These are phyloP conservation scores for Iris macrosiphon DNA, from an alignment of 106 monocot species.

Conservation along the genomic window DNA sequence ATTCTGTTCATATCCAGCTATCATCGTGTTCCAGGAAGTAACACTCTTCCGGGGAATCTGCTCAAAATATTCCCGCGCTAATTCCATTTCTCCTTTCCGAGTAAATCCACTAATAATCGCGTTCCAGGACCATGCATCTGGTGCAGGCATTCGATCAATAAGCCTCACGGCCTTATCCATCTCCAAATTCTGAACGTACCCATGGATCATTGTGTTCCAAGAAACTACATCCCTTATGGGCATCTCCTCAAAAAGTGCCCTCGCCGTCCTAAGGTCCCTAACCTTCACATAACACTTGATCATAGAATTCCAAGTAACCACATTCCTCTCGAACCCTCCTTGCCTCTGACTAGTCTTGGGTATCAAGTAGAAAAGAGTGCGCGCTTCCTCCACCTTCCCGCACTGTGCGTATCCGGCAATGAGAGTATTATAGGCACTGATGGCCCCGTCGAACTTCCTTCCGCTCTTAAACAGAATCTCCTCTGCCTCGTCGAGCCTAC, in stretches of 20 bases:
- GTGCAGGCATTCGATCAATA: slow-evolving; percentile 34
- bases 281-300: slow-evolving; percentile 75
- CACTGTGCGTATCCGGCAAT: slow-evolving; percentile 56
- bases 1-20: slow-evolving; percentile 63
- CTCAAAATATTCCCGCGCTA: slow-evolving; percentile 44
- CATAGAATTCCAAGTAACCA: slow-evolving; percentile 89
- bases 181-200: slow-evolving; percentile 28
- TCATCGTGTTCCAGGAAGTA: slow-evolving; percentile 83
- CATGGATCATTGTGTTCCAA: slow-evolving; percentile 91
- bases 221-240: slow-evolving; percentile 52
- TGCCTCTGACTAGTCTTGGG: background rate
- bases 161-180: slow-evolving; percentile 55
- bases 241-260: slow-evolving; percentile 75
- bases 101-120: slow-evolving; percentile 59
- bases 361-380: slow-evolving; percentile 48
- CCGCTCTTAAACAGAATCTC: slow-evolving; percentile 17
- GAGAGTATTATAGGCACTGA: slow-evolving; percentile 75
- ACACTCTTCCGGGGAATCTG: slow-evolving; percentile 38
- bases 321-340: slow-evolving; percentile 30
- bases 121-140: slow-evolving; percentile 67
- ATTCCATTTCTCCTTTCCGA: slow-evolving; percentile 40
- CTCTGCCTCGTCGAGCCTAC: slow-evolving; percentile 44
- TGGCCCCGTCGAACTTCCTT: slow-evolving; percentile 13
- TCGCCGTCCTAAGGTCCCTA: slow-evolving; percentile 40
- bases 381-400: slow-evolving; percentile 49